Evolutionary conservation across 1,284 basidiomycete genomes (phyloP), one percentile per base, ranked within the genome.

Genomic region (Austropuccinia psidii): DNA sequence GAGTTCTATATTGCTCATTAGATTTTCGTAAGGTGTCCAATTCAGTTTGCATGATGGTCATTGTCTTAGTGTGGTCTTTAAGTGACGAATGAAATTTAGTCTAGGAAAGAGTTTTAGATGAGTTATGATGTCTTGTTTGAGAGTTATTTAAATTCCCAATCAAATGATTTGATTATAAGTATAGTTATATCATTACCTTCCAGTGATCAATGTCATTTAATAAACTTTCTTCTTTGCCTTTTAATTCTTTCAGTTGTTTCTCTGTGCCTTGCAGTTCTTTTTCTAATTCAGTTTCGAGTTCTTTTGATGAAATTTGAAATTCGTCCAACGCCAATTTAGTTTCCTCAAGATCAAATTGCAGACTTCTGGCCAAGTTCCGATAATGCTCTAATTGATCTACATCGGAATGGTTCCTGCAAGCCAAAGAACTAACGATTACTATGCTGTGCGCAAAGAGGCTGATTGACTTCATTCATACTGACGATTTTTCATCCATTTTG

Each of bases 201-300:
- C 91, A 94, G 50, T 93, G 90, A 75, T 95, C 92, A 77, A 88
- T 86, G 80, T 95, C 92, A 43, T 81, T 82, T 79, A 93, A 90
- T 43, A 90, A 85, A 75, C 85, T 86, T 58, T 87, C 85, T 27
- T 88, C 87, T 81, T 89, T 90, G 74, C 87, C 84, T 81, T 85
- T 87, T 66, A 95, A 85, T 52, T 93, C 90, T 78, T 87, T 85
- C 81, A 95, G 90, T 15, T 88, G 85, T 80, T 88, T 89, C 83
- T 96, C 93, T 55, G 90, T 93, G 61, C 89, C 85, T 78, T 89
- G 88, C 61, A 96, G 84, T 80, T 96, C 93, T 76, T 86, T 86
- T 83, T 94, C 92, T 76, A 96, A 83, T 81, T 96, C 93, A 76
- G 93, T 89, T 83, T 96, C 93, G 39, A 96, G 86, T 78, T 95